These are phyloP conservation scores for Lipomyces lipofer DNA, from an alignment of 805 yeast species.

Conservation along the genomic window DNA sequence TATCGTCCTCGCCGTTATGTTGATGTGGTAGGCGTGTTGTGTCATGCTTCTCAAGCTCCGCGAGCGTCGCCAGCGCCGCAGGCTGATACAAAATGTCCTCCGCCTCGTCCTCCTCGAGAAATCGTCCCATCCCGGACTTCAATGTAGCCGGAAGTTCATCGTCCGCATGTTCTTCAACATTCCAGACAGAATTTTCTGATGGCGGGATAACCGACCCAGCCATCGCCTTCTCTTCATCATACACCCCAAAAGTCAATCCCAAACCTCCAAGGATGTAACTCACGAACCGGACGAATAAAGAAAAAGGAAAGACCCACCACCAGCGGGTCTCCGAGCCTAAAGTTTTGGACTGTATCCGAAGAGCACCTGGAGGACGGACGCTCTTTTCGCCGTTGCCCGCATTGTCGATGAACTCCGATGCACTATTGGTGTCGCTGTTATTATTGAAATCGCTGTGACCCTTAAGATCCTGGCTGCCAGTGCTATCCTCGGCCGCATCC, in stretches of 20 bases:
- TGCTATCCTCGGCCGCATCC: not conserved
- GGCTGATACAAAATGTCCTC: not conserved
- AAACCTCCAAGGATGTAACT: slow-evolving; percentile 3
- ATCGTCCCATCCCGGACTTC: not conserved
- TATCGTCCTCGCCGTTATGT: slow-evolving; percentile 5
- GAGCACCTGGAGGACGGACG: not conserved
- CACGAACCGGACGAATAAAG: slow-evolving; percentile 3
- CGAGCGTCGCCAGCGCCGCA: not conserved
- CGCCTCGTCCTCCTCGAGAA: slow-evolving; percentile 13
- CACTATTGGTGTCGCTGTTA: not conserved
- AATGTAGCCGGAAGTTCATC: not conserved
- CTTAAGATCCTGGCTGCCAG: not conserved
- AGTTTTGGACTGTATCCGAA: too few relatives aligned
- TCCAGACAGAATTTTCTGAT: not conserved
- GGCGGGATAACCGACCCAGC: not conserved
- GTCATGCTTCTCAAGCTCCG: not conserved
- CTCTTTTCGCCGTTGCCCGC: not conserved
- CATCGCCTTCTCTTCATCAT: slow-evolving; percentile 11
- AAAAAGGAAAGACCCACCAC: slow-evolving; percentile 11
- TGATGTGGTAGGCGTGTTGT: slow-evolving; percentile 13
- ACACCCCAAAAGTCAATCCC: slow-evolving; percentile 14
- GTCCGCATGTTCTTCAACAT: not conserved
- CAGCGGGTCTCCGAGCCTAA: too few relatives aligned
- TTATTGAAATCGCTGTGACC: not conserved
- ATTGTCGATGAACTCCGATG: not conserved